Evolutionary conservation across 1,139 yeast genomes (phyloP).

Genomic region (Debaryomyces subglobosus): DNA sequence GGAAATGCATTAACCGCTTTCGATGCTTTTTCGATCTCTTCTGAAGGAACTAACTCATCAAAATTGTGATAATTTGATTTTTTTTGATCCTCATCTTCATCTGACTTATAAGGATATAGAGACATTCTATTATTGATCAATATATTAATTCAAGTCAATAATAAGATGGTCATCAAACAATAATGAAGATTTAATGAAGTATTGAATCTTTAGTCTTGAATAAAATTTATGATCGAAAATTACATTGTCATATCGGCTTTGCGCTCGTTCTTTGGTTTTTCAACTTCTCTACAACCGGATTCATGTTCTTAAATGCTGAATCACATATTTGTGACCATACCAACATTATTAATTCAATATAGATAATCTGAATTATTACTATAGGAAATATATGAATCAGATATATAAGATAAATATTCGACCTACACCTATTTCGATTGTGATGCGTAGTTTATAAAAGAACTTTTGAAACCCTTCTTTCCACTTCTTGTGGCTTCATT

Average conservation of each 20-base stretch:
- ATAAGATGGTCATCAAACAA: background rate
- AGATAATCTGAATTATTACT: background rate
- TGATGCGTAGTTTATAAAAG: background rate
- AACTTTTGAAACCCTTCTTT: background rate
- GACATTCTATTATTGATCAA: constrained; percentile 7
- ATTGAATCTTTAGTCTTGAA: background rate
- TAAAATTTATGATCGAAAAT: background rate
- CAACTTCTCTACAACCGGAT: background rate
- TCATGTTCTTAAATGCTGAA: background rate
- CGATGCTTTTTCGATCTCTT: background rate
- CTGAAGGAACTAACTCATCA: constrained; percentile 17
- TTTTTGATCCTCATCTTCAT: constrained; percentile 6
- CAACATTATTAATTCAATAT: too few species aligned
- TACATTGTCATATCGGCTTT: background rate
- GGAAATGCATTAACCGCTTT: background rate
- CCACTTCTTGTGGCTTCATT: constrained; percentile 4
- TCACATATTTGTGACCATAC: background rate
- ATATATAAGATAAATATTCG: background rate
- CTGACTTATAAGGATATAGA: background rate
- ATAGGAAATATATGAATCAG: background rate
- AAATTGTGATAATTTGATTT: constrained; percentile 5
- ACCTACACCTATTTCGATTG: background rate
- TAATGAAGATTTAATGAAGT: background rate
- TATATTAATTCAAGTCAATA: background rate
- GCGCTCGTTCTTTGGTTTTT: background rate